phyloP scores from a whole-genome alignment of 2,329 filamentous ascomycete species.

The Trichoderma arundinaceum region DNA sequence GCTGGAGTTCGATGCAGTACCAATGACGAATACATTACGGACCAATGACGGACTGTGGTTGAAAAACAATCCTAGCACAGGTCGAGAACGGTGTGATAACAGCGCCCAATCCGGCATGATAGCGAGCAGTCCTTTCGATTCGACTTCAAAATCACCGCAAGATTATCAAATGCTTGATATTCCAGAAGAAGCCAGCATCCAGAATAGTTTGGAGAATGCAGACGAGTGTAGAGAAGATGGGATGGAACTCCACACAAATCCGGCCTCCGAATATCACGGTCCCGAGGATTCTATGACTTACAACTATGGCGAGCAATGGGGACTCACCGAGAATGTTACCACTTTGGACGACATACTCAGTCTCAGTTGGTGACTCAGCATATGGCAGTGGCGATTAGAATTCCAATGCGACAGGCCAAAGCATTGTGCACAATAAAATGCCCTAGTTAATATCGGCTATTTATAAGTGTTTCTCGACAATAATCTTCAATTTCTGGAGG shows the following conservation, averaged over 20 bases:
- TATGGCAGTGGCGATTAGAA: too few species aligned
- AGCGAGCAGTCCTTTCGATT: neutral
- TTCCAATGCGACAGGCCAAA: too few species aligned
- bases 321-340: neutral
- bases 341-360: constrained; percentile 10
- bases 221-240: neutral
- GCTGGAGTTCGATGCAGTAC: neutral
- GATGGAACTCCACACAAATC: too few species aligned
- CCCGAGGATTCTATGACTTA: neutral
- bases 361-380: neutral
- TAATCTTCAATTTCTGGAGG: constrained; percentile 51
- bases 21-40: neutral
- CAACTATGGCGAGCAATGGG: neutral
- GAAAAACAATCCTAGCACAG: neutral
- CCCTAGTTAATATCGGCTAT: too few species aligned
- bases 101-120: too few species aligned
- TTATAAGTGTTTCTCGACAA: constrained; percentile 46
- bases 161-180: neutral
- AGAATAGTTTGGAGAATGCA: neutral
- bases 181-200: neutral
- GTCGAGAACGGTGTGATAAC: neutral
- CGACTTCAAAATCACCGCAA: neutral
- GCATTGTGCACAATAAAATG: too few species aligned
- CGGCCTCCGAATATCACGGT: neutral
- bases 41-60: neutral